Percentiles rank a stretch among this genome's conserved stretches.
These are phyloP conservation scores for Fusarium graminum DNA, from an alignment of 2,329 filamentous ascomycete species.

Conservation along the genomic window DNA sequence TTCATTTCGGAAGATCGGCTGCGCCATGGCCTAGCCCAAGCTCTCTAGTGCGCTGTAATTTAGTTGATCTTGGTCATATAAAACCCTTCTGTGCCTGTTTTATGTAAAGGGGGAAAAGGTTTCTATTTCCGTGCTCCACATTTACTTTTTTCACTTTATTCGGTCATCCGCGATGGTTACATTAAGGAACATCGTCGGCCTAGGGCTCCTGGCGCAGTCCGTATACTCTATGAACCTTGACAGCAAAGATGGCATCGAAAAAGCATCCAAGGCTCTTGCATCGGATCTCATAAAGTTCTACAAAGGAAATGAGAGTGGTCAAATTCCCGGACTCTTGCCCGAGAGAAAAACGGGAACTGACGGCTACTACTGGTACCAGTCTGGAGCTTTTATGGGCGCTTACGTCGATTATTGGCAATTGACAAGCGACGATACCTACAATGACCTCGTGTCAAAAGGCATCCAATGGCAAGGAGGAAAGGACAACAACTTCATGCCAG, in stretches of 20 bases:
- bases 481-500: conserved; percentile 69
- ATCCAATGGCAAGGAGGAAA: conserved; percentile 69
- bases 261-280: conserved; percentile 55
- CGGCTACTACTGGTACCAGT: conserved; percentile 80
- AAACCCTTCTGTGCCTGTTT: not conserved
- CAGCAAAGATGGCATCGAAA: conserved; percentile 20
- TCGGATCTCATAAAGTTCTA: conserved; percentile 65
- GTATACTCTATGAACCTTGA: conserved; percentile 27
- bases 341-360: conserved; percentile 43
- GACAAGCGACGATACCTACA: conserved; percentile 74
- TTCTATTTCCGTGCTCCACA: not conserved
- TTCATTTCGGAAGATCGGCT: conserved; percentile 18
- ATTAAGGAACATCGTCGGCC: not conserved
- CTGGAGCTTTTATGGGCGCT: conserved; percentile 75
- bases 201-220: conserved; percentile 14
- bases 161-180: conserved; percentile 4
- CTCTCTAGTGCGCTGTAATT: conserved; percentile 2
- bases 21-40: not conserved
- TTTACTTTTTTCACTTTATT: not conserved
- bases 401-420: conserved; percentile 78
- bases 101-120: not conserved
- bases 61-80: conserved; percentile 1
- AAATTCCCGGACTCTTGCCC: conserved; percentile 68
- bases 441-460: conserved; percentile 67
- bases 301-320: conserved; percentile 63